Base-by-base conservation (phyloP, 139 green algal genomes). In the Micractinium sp. region DNA sequence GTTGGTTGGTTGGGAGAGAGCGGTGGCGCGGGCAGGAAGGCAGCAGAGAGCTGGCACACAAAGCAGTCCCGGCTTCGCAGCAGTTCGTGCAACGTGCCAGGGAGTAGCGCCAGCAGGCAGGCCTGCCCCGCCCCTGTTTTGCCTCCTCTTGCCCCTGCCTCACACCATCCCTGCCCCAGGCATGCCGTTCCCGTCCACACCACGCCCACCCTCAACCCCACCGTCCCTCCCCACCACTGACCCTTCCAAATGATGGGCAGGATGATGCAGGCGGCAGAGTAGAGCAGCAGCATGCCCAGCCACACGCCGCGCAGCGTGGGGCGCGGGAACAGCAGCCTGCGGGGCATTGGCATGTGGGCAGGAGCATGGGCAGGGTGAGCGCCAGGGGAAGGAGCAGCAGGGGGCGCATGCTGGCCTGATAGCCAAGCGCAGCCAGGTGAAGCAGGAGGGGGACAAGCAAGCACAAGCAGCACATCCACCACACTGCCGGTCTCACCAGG, bases 241-340 rank as follows among this genome's bases (percentile, higher is more conserved):
- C 87, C 87, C 80, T 87, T 87, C 79, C 85, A 91, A 77, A 99
- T 97, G 93, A 99, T 99, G 75, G 97, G 97, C 33, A 98, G 87
- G 87, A 99, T 99, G 94, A 99, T 99, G 90, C 94, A 91, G 79
- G 88, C 92, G 35, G 94, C 95, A 16, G 92, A 94, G 61, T 90
- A 93, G 39, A 94, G 85, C 76, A 97, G 90, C 85, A 95, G 86
- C n/a, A 96, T 23, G 16, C 77, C 91, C 86, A 95, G 89, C 41
- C 87, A 94, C 77, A 97, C 69, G 25, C 93, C 94, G 53, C 81
- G 85, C 63, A 97, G 90, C 13, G 95, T 98, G 74, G 97, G 97
- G 2, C 97, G 86, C 20, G 97, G 97, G 56, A 94, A 67, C 74
- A 99, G 92, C 87, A 99, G 94, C 19, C 97, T 93, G 86, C 69